Evolutionary conservation across 1,284 basidiomycete species (phyloP).

Genomic region (Leucoagaricus sp.): DNA sequence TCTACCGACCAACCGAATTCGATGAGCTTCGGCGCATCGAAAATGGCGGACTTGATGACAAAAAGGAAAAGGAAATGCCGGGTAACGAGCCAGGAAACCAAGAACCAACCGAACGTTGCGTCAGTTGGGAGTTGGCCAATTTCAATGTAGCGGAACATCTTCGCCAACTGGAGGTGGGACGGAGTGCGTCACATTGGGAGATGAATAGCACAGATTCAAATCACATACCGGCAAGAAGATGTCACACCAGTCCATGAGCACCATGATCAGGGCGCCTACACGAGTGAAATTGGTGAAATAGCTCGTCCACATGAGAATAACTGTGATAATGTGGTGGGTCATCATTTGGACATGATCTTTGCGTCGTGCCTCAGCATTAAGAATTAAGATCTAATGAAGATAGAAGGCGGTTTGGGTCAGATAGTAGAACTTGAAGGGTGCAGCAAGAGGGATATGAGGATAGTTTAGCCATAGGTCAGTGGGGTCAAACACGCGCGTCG

Average conservation of each 20-base stretch:
- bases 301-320: conserved; percentile 75
- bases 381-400: conserved; percentile 87
- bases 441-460: conserved; percentile 80
- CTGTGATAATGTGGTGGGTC: conserved; percentile 91
- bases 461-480: conserved; percentile 80
- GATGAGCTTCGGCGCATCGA: conserved; percentile 52
- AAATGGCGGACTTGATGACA: conserved; percentile 63
- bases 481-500: conserved; percentile 68
- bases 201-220: conserved; percentile 11
- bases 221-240: conserved; percentile 84
- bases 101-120: conserved; percentile 77
- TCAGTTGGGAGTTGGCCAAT: conserved; percentile 71
- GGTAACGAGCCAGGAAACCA: conserved; percentile 88
- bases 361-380: conserved; percentile 91
- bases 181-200: neutral
- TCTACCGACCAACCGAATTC: conserved; percentile 62
- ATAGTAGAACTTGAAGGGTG: conserved; percentile 88
- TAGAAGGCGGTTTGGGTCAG: conserved; percentile 93
- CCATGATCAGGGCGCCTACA: conserved; percentile 85
- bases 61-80: conserved; percentile 79
- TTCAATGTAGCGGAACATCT: conserved; percentile 89
- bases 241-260: conserved; percentile 94
- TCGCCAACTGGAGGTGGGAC: conserved; percentile 66
- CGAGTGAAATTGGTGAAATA: conserved; percentile 88
- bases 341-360: conserved; percentile 98